Evolutionary conservation across 257 asterid genomes (phyloP), one percentile per base, ranked within the genome.

Genomic region (Gardenia jasminoides): DNA sequence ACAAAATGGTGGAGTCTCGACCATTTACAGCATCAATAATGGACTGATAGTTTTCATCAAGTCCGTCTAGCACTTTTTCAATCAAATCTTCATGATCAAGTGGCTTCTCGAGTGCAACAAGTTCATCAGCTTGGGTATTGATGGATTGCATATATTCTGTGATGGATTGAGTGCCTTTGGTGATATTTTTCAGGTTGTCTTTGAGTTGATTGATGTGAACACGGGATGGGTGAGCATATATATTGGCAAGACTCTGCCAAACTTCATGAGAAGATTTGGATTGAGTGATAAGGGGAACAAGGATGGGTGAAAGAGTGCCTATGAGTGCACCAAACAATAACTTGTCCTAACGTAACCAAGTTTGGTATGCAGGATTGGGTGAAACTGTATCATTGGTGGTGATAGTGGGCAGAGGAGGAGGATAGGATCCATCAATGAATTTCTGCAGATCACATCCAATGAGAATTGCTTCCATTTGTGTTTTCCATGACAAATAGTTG

Each of bases 141-240:
- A 78, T 11, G 1, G 50, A 19, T 0, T 77, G 64, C 72, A 78
- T 33, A 13, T 71, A 72, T 0, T 72, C 26, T 0, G 72, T 22
- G 19, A 72, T 65, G 4, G 76, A 13, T 9, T 64, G 52, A 52
- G 76, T 9, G 20, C 82, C 72, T 52, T 66, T 72, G 54, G 52
- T 19, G 54, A 50, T 62, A 8, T 26, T 41, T 19, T 66, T 62
- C 7, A 81, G 68, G 0, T 54, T 43, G 13, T 62, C 54, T 44
- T 78, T 77, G 65, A 82, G 39, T 28, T 82, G 47, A n/a, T 82
- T 82, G 26, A 77, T 64, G 20, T 77, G 82, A 3, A 75, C 78
- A 10, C 68, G 10, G 10, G 80, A 76, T 6, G 81, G 67, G 8
- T 31, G 56, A 20, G 73, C 80, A 68, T 56, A 81, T 0, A 73